Base-by-base conservation (phyloP, 2,329 filamentous ascomycete genomes). In the Sporothrix mexicana region DNA sequence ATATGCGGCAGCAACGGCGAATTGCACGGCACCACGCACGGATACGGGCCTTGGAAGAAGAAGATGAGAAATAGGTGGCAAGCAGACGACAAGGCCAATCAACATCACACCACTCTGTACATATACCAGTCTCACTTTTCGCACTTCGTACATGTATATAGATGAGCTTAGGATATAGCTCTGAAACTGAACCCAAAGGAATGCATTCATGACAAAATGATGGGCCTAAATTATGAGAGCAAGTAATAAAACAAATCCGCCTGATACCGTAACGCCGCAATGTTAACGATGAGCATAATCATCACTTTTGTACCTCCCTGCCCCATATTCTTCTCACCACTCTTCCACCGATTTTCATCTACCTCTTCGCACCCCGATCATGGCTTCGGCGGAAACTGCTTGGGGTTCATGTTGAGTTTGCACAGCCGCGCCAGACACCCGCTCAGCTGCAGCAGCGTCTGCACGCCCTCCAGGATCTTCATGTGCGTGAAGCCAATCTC, bases 401-500 rank as follows among this genome's bases (percentile, higher is more conserved):
- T 91, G 2, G 94, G 92, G 79, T 97, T 93, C 95, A 99, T 98
- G 82, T 98, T 98, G 81, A 98, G 91, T 85, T 92, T 97, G 84
- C 94, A 96, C 72, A 99, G 85, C 78, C 95, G 91, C 17, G 93
- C 94, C 25, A 99, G 88, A 80, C 95, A 98, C 12, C 95, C 96
- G 79, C 94, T 97, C 62, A 99, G 86, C 82, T 99, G 96, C 73
- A 99, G 87, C 75, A 98, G 88, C 8, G 95, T 98, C 83, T 98
- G 95, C 30, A 99, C 93, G 43, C 96, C 96, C 80, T 99, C 96
- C n/a, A 99, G 85, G 72, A 99, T 95, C 81, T 97, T 95, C 96
- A 99, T 99, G 80, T 99, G 96, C 2, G 96, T 97, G 82, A 98
- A 98, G 70, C 96, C 96, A 82, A 99, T 99, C 83, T 98, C 96